phyloP scores from a whole-genome alignment of 108 stramenopile genomes.

The Cyclotella sp. region DNA sequence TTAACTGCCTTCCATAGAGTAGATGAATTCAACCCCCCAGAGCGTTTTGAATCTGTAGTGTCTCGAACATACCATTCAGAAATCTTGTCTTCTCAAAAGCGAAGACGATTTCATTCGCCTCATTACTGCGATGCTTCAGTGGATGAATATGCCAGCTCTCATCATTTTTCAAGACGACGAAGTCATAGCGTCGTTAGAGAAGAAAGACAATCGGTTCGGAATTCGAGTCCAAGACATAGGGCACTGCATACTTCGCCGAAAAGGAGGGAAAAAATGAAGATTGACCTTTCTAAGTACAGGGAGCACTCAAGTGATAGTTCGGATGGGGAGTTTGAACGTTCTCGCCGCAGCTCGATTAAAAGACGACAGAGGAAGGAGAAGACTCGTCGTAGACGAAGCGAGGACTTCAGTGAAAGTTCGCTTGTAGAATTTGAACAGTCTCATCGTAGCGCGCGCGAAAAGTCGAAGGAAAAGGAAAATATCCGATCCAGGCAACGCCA shows the following conservation, averaged over 20 bases:
- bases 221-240: neutral
- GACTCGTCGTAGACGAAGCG: neutral
- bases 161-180: slow-evolving; percentile 8
- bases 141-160: neutral
- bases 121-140: slow-evolving; percentile 20
- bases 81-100: slow-evolving; percentile 7
- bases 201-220: neutral
- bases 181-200: slow-evolving; percentile 2
- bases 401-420: neutral
- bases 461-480: neutral
- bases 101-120: slow-evolving; percentile 4
- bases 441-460: neutral
- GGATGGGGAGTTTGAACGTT: neutral
- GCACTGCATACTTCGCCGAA: neutral
- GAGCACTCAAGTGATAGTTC: neutral
- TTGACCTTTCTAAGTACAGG: neutral
- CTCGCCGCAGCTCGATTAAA: neutral
- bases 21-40: neutral
- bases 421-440: neutral
- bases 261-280: neutral
- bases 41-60: neutral
- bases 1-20: slow-evolving; percentile 1
- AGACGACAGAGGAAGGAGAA: neutral
- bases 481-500: neutral
- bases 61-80: slow-evolving; percentile 6